Evolutionary conservation across 495 filamentous ascomycete genomes (phyloP).

Genomic region (Penicillium arizonense): DNA sequence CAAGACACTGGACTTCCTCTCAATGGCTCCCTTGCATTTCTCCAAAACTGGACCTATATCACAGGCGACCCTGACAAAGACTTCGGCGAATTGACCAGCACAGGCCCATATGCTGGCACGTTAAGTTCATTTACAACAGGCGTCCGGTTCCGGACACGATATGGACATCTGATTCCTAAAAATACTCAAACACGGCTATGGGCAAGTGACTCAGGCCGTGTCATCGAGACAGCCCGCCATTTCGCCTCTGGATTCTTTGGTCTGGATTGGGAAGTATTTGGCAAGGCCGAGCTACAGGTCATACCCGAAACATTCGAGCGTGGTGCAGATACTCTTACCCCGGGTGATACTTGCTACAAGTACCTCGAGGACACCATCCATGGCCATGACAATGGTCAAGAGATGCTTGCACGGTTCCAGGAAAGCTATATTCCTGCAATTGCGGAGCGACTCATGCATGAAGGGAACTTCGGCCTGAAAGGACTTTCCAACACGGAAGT

Average conservation of each 20-base stretch:
- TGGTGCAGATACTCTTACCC: slow-evolving; percentile 57
- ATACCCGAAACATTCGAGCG: slow-evolving; percentile 51
- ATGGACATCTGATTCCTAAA: slow-evolving; percentile 41
- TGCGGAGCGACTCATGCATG: slow-evolving; percentile 39
- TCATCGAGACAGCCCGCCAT: slow-evolving; percentile 57
- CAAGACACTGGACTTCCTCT: slow-evolving; percentile 37
- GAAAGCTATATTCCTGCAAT: slow-evolving; percentile 49
- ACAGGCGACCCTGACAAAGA: slow-evolving; percentile 33
- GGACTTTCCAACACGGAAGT: slow-evolving; percentile 45
- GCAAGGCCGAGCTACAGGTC: slow-evolving; percentile 42
- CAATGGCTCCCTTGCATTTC: slow-evolving; percentile 51
- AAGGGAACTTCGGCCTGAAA: slow-evolving; percentile 37
- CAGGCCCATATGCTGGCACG: slow-evolving; percentile 56
- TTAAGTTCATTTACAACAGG: slow-evolving; percentile 56
- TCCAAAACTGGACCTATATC: slow-evolving; percentile 58
- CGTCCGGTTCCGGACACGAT: slow-evolving; percentile 54
- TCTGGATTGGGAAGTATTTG: slow-evolving; percentile 42
- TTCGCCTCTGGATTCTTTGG: slow-evolving; percentile 59
- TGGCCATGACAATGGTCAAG: slow-evolving; percentile 51
- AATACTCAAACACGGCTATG: slow-evolving; percentile 39
- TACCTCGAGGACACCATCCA: slow-evolving; percentile 45
- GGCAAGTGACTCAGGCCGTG: slow-evolving; percentile 55
- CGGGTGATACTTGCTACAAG: slow-evolving; percentile 54
- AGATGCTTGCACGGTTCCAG: slow-evolving; percentile 46
- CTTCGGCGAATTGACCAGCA: slow-evolving; percentile 57